Base-by-base conservation (phyloP, 148 eudicot species). In the Bassia scoparia region DNA sequence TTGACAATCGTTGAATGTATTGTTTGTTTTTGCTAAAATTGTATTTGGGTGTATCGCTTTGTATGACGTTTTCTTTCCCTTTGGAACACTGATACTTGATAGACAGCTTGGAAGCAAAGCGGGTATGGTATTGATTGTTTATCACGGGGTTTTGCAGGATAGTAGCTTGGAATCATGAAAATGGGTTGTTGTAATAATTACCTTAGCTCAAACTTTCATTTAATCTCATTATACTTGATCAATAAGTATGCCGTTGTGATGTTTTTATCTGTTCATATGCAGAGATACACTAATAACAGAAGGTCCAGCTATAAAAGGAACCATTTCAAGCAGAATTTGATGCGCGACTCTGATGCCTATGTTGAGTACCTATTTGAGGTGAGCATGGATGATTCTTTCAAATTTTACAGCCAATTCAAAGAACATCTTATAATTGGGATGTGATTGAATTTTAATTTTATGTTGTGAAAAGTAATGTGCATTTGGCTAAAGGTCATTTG, bases 301-400 rank as follows among this genome's bases (percentile, higher is more conserved):
- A 81, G 83, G 71, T 80, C 69, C 6, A 53, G 53, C 26, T 26
- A 49, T 27, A 79, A 86, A 70, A 81, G 74, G 80, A 69, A 74
- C 74, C 78, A 80, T 58, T 70, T 71, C 24, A 85, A 83, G 86
- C 71, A 75, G 70, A 64, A 77, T 54, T 43, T 74, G 46, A 65
- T 87, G 69, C 84, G 80, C 46, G 74, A 83, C 71, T 77, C 84
- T 6, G 55, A 82, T 69, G 85, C 79, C 54, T 85, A 76, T 72
- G 80, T 86, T 20, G 87, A 87, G 31, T 67, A 74, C 74, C 67
- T 89, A 66, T 76, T 89, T 78, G 77, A 79, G 81, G 92, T 82
- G 72, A 73, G 74, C 33, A 16, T 58, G 71, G 46, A 50, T 43
- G 17, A 37, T 74, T 20, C 37, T 70, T 38, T 37, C 31, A 44